These are phyloP conservation scores for Bodo saltans DNA, from an alignment of 78 protist species.

Conservation along the genomic window DNA sequence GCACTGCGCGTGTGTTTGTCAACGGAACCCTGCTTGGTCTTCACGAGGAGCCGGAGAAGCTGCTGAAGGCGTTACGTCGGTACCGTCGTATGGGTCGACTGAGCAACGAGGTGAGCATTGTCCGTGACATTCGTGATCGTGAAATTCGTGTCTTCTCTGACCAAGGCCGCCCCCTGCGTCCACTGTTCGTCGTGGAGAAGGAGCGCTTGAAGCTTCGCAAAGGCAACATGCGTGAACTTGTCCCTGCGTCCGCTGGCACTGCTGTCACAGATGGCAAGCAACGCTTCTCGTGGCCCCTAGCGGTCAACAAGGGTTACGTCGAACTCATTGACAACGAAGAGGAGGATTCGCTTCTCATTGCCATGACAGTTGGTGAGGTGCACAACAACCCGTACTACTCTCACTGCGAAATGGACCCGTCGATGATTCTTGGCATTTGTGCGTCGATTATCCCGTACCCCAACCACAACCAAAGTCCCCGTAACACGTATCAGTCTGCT, in stretches of 20 bases:
- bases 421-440: constrained; percentile 97
- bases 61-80: constrained; percentile 64
- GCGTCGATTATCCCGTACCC: constrained; percentile 99
- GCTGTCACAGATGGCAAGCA: too few species aligned
- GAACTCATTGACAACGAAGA: constrained; percentile 95
- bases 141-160: constrained; percentile 79
- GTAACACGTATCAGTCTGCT: constrained; percentile 99
- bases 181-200: constrained; percentile 88
- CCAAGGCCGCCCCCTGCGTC: constrained; percentile 93
- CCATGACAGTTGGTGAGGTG: constrained; percentile 48
- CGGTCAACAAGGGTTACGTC: constrained; percentile 72
- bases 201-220: neutral
- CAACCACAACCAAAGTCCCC: constrained; percentile 99
- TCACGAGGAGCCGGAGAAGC: constrained; percentile 67
- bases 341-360: constrained; percentile 91
- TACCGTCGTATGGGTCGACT: constrained; percentile 67
- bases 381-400: constrained; percentile 79
- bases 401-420: constrained; percentile 99
- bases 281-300: constrained; percentile 48
- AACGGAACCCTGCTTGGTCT: constrained; percentile 98
- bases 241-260: too few species aligned
- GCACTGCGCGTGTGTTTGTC: constrained; percentile 86
- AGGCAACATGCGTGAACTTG: neutral
- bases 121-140: constrained; percentile 73
- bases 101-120: constrained; percentile 64